Conservation (phyloP, 371 early-diverging fungal species). For the Actinomortierella ambigua region DNA sequence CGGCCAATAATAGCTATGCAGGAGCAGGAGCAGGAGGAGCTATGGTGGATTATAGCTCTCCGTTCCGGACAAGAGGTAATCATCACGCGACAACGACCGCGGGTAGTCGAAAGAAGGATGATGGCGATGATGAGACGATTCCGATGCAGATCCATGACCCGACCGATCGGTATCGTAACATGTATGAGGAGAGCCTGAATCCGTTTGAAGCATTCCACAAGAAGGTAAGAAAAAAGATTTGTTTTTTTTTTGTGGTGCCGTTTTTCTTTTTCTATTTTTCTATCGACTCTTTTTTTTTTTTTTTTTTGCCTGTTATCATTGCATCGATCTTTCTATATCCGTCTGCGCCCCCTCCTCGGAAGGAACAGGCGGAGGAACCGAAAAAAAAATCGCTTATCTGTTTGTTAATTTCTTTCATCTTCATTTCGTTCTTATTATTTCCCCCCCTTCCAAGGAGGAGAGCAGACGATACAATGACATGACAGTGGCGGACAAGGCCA, state of each 20-base stretch:
- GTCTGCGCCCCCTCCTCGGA: background rate
- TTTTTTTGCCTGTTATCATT: no score
- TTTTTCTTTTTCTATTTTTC: background rate
- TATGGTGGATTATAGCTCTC: conserved; percentile 30
- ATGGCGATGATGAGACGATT: conserved; percentile 37
- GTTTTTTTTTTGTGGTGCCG: background rate
- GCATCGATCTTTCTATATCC: background rate
- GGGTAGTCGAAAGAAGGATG: conserved; percentile 31
- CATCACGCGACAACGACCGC: conserved; percentile 15
- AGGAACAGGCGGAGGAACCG: background rate
- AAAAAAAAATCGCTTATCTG: background rate
- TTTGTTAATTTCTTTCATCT: background rate
- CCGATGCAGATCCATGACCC: conserved; percentile 53
- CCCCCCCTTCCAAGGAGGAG: no score
- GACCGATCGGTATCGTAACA: conserved; percentile 70
- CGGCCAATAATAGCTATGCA: conserved; percentile 6
- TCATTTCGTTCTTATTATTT: background rate
- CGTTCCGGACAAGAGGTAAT: conserved; percentile 15
- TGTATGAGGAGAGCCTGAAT: conserved; percentile 88
- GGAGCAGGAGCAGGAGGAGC: conserved; percentile 15
- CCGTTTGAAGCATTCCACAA: conserved; percentile 87
- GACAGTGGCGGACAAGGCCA: conserved; percentile 78
- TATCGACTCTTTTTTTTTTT: background rate
- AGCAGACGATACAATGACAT: conserved; percentile 72
- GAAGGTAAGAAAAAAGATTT: conserved; percentile 56